These are phyloP conservation scores for Phytophthora brassicae DNA, from an alignment of 352 stramenopile species.

Conservation along the genomic window DNA sequence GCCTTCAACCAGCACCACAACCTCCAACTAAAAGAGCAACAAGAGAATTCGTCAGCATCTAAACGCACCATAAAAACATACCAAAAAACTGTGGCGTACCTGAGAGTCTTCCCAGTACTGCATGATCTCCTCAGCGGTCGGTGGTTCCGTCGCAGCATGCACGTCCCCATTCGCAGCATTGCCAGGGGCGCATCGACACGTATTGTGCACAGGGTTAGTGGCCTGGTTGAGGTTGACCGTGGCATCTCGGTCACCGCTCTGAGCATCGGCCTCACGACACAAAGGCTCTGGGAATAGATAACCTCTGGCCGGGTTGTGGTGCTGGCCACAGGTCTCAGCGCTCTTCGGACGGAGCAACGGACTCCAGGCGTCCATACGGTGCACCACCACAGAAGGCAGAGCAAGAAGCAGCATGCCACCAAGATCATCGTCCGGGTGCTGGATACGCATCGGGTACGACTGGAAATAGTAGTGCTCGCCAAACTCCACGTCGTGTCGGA, in stretches of 20 bases:
- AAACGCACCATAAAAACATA: not conserved
- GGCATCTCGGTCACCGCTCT: conserved; percentile 66
- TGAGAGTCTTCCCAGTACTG: conserved; percentile 77
- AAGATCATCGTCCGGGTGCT: conserved; percentile 93
- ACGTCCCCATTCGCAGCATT: conserved; percentile 20
- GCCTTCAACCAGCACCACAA: conserved; percentile 96
- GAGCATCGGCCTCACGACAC: conserved; percentile 53
- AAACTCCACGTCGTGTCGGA: conserved; percentile 75
- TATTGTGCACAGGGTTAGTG: conserved; percentile 38
- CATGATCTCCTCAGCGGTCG: conserved; percentile 57
- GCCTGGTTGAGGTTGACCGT: conserved; percentile 31
- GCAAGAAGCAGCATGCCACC: conserved; percentile 88
- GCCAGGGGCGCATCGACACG: conserved; percentile 42
- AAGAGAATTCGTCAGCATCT: conserved; percentile 6
- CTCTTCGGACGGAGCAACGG: conserved; percentile 84
- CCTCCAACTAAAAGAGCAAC: conserved; percentile 77
- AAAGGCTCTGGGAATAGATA: conserved; percentile 78
- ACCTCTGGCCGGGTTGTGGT: conserved; percentile 62
- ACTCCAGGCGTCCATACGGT: conserved; percentile 91
- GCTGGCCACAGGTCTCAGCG: conserved; percentile 40
- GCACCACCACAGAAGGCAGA: conserved; percentile 91
- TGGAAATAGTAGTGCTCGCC: conserved; percentile 88
- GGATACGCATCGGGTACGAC: conserved; percentile 92
- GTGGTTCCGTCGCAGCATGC: conserved; percentile 32
- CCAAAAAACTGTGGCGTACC: conserved; percentile 27